phyloP scores from a whole-genome alignment of 257 asterid genomes.

The Gentiana macrophylla region DNA sequence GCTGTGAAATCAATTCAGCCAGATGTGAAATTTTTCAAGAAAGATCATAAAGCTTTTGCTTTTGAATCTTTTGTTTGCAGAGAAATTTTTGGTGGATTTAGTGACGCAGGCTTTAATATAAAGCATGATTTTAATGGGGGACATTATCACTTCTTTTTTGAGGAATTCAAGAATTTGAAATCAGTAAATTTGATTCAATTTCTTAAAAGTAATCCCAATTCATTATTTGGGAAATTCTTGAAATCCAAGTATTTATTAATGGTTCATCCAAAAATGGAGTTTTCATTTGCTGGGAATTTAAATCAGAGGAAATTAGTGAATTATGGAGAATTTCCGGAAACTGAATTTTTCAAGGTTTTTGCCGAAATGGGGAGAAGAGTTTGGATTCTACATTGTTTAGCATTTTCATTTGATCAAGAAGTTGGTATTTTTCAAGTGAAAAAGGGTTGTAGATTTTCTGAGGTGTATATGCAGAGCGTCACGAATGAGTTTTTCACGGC shows the following conservation, averaged over 20 bases:
- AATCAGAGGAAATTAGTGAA: conserved; percentile 68
- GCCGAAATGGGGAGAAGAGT: conserved; percentile 90
- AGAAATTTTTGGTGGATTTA: conserved; percentile 57
- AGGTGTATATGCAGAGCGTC: conserved; percentile 81
- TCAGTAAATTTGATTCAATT: conserved; percentile 36
- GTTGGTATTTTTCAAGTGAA: conserved; percentile 55
- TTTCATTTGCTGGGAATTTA: conserved; percentile 71
- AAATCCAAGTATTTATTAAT: conserved; percentile 59
- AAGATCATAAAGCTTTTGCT: conserved; percentile 53
- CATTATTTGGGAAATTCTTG: conserved; percentile 54
- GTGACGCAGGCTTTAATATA: conserved; percentile 24
- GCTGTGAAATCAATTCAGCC: conserved; percentile 57
- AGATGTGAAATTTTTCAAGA: conserved; percentile 30
- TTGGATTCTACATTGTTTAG: conserved; percentile 76
- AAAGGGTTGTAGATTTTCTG: conserved; percentile 46
- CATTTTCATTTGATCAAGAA: conserved; percentile 43
- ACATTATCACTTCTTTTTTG: conserved; percentile 35
- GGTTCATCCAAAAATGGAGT: conserved; percentile 94
- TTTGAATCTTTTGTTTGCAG: conserved; percentile 82
- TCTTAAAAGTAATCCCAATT: conserved; percentile 45
- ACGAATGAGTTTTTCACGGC: conserved; percentile 49
- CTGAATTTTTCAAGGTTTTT: conserved; percentile 66
- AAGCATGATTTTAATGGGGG: conserved; percentile 15
- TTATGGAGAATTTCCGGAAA: conserved; percentile 74
- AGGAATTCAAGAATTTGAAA: conserved; percentile 47